Evolutionary conservation across 148 eudicot genomes (phyloP).

Genomic region (Rhododendron molle): DNA sequence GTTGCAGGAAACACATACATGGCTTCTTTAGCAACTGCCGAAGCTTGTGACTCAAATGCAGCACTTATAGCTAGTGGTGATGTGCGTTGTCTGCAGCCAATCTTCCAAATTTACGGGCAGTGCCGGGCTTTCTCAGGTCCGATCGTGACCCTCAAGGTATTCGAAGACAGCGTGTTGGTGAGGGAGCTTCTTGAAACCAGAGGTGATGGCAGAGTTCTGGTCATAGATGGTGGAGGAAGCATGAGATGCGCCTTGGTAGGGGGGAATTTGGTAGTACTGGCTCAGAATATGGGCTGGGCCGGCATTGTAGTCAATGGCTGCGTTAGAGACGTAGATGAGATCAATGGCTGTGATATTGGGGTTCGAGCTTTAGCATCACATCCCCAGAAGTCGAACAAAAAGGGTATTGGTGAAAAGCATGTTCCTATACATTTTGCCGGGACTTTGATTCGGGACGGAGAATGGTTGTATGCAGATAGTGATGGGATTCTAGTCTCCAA

Average conservation of each 20-base stretch:
- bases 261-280: conserved; percentile 34
- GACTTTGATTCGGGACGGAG: conserved; percentile 28
- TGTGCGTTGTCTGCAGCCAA: conserved; percentile 28
- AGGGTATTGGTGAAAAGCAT: conserved; percentile 33
- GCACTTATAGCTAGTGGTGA: conserved; percentile 32
- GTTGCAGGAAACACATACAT: conserved; percentile 15
- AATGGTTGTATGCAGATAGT: conserved; percentile 45
- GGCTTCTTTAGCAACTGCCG: conserved; percentile 35
- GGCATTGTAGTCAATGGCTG: conserved; percentile 41
- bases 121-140: conserved; percentile 33
- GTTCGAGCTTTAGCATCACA: conserved; percentile 40
- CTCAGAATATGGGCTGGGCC: conserved; percentile 44
- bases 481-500: conserved; percentile 40
- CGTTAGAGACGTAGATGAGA: conserved; percentile 40
- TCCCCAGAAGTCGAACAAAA: conserved; percentile 35
- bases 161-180: conserved; percentile 41
- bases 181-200: conserved; percentile 38
- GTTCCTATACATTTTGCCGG: conserved; percentile 30
- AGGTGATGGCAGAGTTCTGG: conserved; percentile 43
- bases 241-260: conserved; percentile 39
- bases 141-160: conserved; percentile 35
- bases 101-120: conserved; percentile 37
- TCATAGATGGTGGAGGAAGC: conserved; percentile 42
- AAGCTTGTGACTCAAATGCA: conserved; percentile 31
- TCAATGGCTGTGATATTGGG: conserved; percentile 43